A percentile compares a stretch with the other conserved stretches of the same genome.
Evolutionary conservation across 495 filamentous ascomycete species (phyloP).

Genomic region (Hypoxylon rickii): DNA sequence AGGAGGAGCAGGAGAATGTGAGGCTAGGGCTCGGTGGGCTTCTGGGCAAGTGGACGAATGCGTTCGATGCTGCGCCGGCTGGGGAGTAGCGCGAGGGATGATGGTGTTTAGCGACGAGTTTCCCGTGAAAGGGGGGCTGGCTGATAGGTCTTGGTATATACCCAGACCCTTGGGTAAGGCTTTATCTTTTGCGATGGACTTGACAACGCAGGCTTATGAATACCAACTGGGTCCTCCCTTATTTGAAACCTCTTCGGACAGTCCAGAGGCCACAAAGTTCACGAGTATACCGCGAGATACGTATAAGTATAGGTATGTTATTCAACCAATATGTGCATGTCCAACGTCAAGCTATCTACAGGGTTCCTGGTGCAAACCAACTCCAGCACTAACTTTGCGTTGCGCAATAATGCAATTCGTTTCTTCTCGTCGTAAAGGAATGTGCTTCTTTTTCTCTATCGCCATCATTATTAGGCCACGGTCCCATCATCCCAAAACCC

Average conservation of each 20-base stretch:
- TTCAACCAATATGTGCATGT: slow-evolving; percentile 23
- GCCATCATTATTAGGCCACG: not conserved
- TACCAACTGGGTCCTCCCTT: too few relatives aligned
- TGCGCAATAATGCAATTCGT: too few relatives aligned
- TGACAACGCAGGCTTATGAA: too few relatives aligned
- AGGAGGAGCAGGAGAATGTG: slow-evolving; percentile 12
- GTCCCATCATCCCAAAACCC: too few relatives aligned
- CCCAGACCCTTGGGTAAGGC: too few relatives aligned
- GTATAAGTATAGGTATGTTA: too few relatives aligned
- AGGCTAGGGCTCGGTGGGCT: slow-evolving; percentile 3
- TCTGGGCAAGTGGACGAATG: slow-evolving; percentile 17
- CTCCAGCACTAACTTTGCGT: slow-evolving; percentile 1
- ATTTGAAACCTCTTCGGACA: too few relatives aligned
- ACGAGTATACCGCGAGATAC: too few relatives aligned
- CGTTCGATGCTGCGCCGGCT: not conserved
- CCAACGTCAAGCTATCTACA: slow-evolving; percentile 24
- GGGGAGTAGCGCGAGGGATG: not conserved
- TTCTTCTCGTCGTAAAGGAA: not conserved
- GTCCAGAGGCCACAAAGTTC: too few relatives aligned
- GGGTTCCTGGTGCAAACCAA: not conserved
- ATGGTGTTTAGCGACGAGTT: not conserved
- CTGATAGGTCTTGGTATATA: too few relatives aligned
- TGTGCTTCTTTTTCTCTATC: not conserved
- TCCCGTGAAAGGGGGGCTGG: too few relatives aligned
- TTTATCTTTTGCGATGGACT: too few relatives aligned